Conservation (phyloP, 257 asterid species). For the Capsicum pubescens region DNA sequence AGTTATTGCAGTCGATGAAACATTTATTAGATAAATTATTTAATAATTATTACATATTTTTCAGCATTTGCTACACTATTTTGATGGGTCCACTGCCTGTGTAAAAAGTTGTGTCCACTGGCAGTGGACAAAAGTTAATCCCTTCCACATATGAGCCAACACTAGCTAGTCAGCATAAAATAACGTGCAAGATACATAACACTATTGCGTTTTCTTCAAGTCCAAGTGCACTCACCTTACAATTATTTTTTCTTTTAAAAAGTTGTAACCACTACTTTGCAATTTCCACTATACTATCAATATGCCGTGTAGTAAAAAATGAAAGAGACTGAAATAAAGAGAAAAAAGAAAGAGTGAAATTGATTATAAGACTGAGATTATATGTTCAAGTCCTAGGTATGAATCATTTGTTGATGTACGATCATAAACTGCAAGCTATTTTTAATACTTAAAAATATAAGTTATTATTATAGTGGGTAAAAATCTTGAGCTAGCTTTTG, state of each 20-base stretch:
- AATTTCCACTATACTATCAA: not conserved
- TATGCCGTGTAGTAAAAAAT: not conserved
- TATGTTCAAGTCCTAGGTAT: not conserved
- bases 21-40: no score
- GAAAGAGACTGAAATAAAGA: not conserved
- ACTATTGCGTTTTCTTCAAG: not conserved
- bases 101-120: no score
- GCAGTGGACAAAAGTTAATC: no score
- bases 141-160: conserved; percentile 23
- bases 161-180: not conserved
- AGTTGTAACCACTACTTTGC: not conserved
- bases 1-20: no score
- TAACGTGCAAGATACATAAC: conserved; percentile 1
- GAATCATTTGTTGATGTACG: not conserved
- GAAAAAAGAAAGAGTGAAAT: not conserved
- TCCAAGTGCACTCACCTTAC: not conserved
- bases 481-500: no score
- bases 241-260: not conserved
- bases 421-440: not conserved
- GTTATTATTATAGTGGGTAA: no score
- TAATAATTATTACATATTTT: no score
- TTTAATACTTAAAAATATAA: no score
- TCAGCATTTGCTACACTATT: no score
- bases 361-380: not conserved
- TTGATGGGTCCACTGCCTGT: no score